Evolutionary conservation across 768 basidiomycete genomes (phyloP).

Genomic region (Phylloporus sp.): DNA sequence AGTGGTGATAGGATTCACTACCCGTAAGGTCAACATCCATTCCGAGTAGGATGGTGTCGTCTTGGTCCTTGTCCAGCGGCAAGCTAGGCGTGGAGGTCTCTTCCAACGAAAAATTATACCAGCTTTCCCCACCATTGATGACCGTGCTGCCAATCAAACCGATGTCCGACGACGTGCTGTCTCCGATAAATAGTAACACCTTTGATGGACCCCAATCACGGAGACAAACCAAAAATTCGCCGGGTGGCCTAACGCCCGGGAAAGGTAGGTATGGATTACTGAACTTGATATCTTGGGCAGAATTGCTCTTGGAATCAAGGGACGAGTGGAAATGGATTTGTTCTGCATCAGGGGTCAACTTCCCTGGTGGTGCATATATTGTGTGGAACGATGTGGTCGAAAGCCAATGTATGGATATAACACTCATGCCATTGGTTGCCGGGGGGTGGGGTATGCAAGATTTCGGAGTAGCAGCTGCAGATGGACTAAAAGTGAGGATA

Average conservation of each 20-base stretch:
- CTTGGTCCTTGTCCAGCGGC: conserved; percentile 63
- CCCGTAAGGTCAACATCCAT: conserved; percentile 66
- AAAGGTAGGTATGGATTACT: conserved; percentile 41
- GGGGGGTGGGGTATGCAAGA: conserved; percentile 56
- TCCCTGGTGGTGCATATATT: conserved; percentile 50
- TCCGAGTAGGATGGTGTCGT: conserved; percentile 66
- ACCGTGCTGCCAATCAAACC: conserved; percentile 39
- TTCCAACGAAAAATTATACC: conserved; percentile 45
- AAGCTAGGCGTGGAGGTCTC: conserved; percentile 53
- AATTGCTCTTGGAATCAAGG: conserved; percentile 40
- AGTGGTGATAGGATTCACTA: conserved; percentile 34
- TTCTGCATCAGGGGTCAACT: conserved; percentile 35
- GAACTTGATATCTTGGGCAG: conserved; percentile 36
- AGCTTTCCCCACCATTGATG: conserved; percentile 31
- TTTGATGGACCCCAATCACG: conserved; percentile 44
- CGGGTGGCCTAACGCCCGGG: conserved; percentile 44
- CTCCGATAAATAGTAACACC: conserved; percentile 43
- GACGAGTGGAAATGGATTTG: conserved; percentile 41
- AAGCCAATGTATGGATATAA: conserved; percentile 62
- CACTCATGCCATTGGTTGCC: conserved; percentile 42
- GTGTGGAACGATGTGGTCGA: conserved; percentile 65
- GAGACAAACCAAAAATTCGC: conserved; percentile 37
- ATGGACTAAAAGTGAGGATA: conserved; percentile 62
- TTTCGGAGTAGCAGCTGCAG: conserved; percentile 50
- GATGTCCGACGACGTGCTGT: conserved; percentile 49